Percentiles rank a stretch among this genome's conserved stretches.
Evolutionary conservation across 495 filamentous ascomycete species (phyloP).

Genomic region (Daldinia childiae): DNA sequence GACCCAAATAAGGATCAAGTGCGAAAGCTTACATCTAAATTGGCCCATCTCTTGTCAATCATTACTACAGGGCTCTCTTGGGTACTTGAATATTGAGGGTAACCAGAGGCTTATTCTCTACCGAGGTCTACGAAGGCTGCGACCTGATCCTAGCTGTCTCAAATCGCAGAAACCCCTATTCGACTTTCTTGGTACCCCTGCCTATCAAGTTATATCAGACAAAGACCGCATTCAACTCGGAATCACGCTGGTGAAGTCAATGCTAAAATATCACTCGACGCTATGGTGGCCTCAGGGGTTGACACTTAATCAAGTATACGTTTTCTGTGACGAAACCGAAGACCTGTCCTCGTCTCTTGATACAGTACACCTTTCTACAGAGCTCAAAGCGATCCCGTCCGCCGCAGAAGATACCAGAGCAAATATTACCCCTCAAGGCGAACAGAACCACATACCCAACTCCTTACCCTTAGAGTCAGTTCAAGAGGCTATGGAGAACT

Average conservation of each 20-base stretch:
- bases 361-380: neutral
- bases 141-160: neutral
- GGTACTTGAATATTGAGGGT: neutral
- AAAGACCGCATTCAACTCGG: neutral
- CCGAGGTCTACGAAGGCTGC: neutral
- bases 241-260: neutral
- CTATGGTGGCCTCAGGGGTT: neutral
- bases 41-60: neutral
- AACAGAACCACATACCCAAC: neutral
- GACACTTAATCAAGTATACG: neutral
- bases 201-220: neutral
- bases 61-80: neutral
- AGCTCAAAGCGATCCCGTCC: neutral
- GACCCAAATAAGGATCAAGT: neutral
- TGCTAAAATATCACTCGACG: neutral
- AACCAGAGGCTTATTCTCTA: neutral
- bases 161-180: neutral
- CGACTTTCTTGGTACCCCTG: neutral
- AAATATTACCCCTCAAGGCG: neutral
- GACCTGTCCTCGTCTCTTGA: neutral
- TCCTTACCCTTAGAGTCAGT: conserved; percentile 7
- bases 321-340: neutral
- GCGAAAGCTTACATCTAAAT: neutral
- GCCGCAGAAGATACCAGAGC: neutral
- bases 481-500: conserved; percentile 26